Conservation (phyloP, 2,329 filamentous ascomycete genomes). For the Paracorniculantispora psalliotae region DNA sequence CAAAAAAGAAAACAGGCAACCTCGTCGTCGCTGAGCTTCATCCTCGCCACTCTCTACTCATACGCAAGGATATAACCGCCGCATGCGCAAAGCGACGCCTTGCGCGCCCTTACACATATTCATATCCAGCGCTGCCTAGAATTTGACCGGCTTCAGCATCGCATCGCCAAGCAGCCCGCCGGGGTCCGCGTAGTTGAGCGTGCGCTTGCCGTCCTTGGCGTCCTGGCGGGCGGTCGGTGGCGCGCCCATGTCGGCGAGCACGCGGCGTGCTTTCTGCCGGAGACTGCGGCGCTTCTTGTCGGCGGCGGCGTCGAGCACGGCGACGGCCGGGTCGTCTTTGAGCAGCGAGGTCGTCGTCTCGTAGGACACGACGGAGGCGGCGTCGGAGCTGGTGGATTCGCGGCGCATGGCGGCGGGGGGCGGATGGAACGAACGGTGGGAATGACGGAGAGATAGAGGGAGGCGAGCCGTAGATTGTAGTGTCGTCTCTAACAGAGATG, state of each 20-base stretch:
- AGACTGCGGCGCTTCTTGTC: conserved; percentile 20
- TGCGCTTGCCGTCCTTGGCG: conserved; percentile 26
- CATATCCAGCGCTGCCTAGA: background rate
- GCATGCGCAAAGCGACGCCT: too few relatives aligned
- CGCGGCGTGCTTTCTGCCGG: conserved; percentile 29
- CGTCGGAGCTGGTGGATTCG: conserved; percentile 24
- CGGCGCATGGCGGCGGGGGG: conserved; percentile 18
- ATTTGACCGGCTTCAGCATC: conserved; percentile 11
- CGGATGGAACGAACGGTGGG: background rate
- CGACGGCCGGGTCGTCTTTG: conserved; percentile 19
- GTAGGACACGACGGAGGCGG: conserved; percentile 28
- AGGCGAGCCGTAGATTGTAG: too few relatives aligned
- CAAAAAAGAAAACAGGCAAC: too few relatives aligned
- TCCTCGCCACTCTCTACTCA: too few relatives aligned
- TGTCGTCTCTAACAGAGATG: too few relatives aligned
- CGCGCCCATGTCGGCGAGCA: conserved; percentile 28
- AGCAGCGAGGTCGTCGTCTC: conserved; percentile 26
- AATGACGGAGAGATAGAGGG: background rate
- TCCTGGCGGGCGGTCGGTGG: conserved; percentile 29
- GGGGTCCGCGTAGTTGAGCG: conserved; percentile 25
- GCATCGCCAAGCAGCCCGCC: conserved; percentile 21
- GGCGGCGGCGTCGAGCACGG: background rate
- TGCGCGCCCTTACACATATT: too few relatives aligned
- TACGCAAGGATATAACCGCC: too few relatives aligned
- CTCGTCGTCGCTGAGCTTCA: too few relatives aligned